These are phyloP conservation scores for Rhizoctonia solani DNA, from an alignment of 1,284 basidiomycete species.

Conservation along the genomic window DNA sequence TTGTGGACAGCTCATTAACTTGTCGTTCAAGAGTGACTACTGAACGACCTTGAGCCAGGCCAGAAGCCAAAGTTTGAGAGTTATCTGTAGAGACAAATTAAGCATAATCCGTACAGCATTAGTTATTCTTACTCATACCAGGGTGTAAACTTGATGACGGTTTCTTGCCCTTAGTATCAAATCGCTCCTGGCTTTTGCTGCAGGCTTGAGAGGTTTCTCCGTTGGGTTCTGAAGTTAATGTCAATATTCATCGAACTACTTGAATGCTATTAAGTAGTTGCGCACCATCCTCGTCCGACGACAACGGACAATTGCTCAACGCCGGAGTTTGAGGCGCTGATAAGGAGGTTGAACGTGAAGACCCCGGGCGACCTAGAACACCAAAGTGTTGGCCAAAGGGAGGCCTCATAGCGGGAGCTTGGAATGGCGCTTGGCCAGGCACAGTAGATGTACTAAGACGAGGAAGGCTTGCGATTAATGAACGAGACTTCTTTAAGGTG, in stretches of 20 bases:
- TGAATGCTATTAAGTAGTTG: too few relatives aligned
- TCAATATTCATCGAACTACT: too few relatives aligned
- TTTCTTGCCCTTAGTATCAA: too few relatives aligned
- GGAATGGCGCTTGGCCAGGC: neutral
- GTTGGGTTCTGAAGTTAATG: too few relatives aligned
- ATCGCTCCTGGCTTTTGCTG: too few relatives aligned
- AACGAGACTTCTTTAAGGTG: neutral
- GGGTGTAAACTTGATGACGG: too few relatives aligned
- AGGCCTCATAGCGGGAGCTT: neutral
- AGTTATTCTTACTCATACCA: too few relatives aligned
- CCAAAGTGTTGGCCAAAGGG: neutral
- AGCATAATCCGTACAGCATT: too few relatives aligned
- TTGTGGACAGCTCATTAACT: neutral
- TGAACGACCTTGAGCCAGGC: neutral
- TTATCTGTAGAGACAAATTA: too few relatives aligned
- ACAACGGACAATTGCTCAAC: too few relatives aligned
- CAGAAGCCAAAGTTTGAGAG: neutral
- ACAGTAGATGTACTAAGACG: neutral
- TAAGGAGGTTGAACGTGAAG: neutral
- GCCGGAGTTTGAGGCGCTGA: neutral
- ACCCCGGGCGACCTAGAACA: neutral
- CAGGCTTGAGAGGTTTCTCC: too few relatives aligned
- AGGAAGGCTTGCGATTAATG: neutral
- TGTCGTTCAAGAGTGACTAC: slow-evolving; percentile 6
- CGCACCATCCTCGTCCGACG: too few relatives aligned